Evolutionary conservation across 768 basidiomycete genomes (phyloP).

Genomic region (Lyophyllum semitale): DNA sequence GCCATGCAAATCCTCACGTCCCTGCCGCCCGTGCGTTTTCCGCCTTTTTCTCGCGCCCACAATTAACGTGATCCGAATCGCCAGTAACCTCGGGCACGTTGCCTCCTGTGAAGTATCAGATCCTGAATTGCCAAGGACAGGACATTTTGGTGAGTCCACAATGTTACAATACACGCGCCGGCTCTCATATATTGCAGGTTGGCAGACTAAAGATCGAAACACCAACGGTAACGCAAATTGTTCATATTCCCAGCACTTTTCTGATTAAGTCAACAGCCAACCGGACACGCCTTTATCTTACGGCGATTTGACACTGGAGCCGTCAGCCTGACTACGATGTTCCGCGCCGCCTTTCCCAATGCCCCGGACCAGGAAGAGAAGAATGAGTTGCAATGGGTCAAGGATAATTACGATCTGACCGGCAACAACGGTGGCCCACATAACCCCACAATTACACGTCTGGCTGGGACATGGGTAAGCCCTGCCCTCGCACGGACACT

Average conservation of each 20-base stretch:
- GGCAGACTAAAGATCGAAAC: constrained; percentile 83
- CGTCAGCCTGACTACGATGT: constrained; percentile 94
- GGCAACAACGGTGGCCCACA: constrained; percentile 77
- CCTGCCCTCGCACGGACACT: constrained; percentile 65
- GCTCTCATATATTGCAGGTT: constrained; percentile 47
- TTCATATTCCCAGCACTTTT: constrained; percentile 12
- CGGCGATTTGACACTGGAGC: constrained; percentile 93
- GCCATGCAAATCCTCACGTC: constrained; percentile 52
- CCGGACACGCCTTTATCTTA: constrained; percentile 90
- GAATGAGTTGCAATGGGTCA: constrained; percentile 81
- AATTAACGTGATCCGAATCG: constrained; percentile 15
- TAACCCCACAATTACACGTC: constrained; percentile 62
- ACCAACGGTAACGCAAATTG: constrained; percentile 63
- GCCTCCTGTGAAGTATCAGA: constrained; percentile 89
- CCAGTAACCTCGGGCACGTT: constrained; percentile 41
- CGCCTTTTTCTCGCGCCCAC: constrained; percentile 1
- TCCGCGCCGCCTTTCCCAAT: constrained; percentile 88
- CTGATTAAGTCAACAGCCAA: constrained; percentile 46
- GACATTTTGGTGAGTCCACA: constrained; percentile 57
- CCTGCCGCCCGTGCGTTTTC: constrained; percentile 39
- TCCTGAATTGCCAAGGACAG: constrained; percentile 82
- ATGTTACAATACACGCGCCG: background rate
- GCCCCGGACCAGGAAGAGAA: constrained; percentile 79
- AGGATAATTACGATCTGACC: constrained; percentile 70
- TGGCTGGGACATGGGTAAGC: constrained; percentile 89